phyloP scores from a whole-genome alignment of 169 alveolate species.

The Babesia caballi region DNA sequence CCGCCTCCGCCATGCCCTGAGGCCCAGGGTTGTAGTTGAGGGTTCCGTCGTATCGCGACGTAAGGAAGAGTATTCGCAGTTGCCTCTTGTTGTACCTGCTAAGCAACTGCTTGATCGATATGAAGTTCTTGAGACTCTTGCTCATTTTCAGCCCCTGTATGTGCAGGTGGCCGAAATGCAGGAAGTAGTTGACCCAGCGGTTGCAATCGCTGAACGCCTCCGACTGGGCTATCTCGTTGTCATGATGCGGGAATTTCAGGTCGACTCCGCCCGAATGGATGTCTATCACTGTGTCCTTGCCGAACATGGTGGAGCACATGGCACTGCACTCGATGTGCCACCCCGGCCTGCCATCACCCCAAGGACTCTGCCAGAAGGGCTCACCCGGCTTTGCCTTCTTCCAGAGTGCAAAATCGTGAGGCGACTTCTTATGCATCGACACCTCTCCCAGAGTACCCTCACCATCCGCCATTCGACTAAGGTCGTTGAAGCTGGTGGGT shows the following conservation, averaged over 20 bases:
- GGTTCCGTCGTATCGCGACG: slow-evolving; percentile 86
- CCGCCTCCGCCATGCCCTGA: slow-evolving; percentile 89
- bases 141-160: slow-evolving; percentile 97
- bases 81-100: slow-evolving; percentile 81
- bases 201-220: slow-evolving; percentile 94
- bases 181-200: slow-evolving; percentile 95
- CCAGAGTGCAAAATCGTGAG: slow-evolving; percentile 97
- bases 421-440: slow-evolving; percentile 87
- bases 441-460: slow-evolving; percentile 89
- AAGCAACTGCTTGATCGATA: slow-evolving; percentile 88
- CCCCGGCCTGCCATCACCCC: slow-evolving; percentile 99
- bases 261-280: slow-evolving; percentile 99
- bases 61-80: slow-evolving; percentile 86
- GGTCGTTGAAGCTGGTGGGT: slow-evolving; percentile 84
- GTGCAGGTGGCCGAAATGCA: slow-evolving; percentile 98
- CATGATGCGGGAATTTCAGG: slow-evolving; percentile 99
- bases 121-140: slow-evolving; percentile 94
- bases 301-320: slow-evolving; percentile 92
- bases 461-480: slow-evolving; percentile 84
- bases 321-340: slow-evolving; percentile 99
- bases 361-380: slow-evolving; percentile 97
- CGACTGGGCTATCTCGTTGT: slow-evolving; percentile 97
- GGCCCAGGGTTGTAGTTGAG: slow-evolving; percentile 88
- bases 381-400: slow-evolving; percentile 94
- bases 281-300: slow-evolving; percentile 87